Evolutionary conservation across 345 rosid genomes (phyloP).

Genomic region (Melastoma malabathricum): DNA sequence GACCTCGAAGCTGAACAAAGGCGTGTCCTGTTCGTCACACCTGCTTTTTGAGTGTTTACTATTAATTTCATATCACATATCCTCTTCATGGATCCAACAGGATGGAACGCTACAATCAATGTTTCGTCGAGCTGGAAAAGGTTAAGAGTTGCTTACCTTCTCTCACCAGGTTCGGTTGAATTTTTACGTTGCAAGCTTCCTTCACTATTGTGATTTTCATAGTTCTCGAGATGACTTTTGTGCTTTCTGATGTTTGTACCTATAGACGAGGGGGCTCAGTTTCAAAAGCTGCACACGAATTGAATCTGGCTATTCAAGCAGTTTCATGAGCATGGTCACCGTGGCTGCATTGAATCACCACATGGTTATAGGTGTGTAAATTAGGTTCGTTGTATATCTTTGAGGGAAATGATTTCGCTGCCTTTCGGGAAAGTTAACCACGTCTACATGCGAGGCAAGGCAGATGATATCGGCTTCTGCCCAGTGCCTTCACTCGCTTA

Average conservation of each 20-base stretch:
- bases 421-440: neutral
- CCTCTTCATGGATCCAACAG: conserved; percentile 14
- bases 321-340: conserved; percentile 22
- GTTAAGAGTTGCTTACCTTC: conserved; percentile 50
- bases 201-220: neutral
- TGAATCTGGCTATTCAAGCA: conserved; percentile 73
- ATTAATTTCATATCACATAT: neutral
- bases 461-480: no score
- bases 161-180: conserved; percentile 32
- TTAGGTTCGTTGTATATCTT: conserved; percentile 6
- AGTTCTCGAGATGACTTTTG: neutral
- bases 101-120: conserved; percentile 70
- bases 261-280: conserved; percentile 86
- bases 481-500: no score
- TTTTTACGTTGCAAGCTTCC: neutral
- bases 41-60: neutral
- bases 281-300: conserved; percentile 73
- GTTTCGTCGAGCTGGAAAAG: conserved; percentile 85
- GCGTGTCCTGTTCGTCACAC: conserved; percentile 17
- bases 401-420: neutral
- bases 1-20: conserved; percentile 98
- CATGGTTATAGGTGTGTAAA: conserved; percentile 6
- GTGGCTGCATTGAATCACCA: no score
- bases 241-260: conserved; percentile 4
- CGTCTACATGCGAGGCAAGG: neutral